These are phyloP conservation scores for Perkinsus chesapeaki DNA, from an alignment of 169 alveolate species.

Conservation along the genomic window DNA sequence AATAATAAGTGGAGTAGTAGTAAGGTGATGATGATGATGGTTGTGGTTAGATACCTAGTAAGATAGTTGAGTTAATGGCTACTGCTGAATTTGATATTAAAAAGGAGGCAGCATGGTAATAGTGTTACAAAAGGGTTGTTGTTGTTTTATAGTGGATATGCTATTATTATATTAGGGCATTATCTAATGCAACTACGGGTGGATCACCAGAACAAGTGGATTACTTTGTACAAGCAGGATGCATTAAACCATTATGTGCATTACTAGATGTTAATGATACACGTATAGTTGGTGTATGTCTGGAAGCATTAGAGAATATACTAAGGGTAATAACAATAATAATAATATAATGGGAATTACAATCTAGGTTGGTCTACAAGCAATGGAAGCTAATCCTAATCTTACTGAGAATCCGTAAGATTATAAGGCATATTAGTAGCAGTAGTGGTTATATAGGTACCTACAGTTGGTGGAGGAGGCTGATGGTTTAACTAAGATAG, in stretches of 20 bases:
- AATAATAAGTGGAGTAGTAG: not conserved
- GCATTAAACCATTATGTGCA: slow-evolving; percentile 75
- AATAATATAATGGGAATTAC: slow-evolving; percentile 47
- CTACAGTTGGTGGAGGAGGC: slow-evolving; percentile 44
- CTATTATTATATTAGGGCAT: slow-evolving; percentile 54
- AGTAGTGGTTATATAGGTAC: slow-evolving; percentile 42
- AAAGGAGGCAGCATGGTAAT: slow-evolving; percentile 94
- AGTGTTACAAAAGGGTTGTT: slow-evolving; percentile 30
- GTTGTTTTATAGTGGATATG: slow-evolving; percentile 26
- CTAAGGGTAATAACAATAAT: slow-evolving; percentile 36
- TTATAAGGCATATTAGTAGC: slow-evolving; percentile 15
- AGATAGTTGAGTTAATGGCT: slow-evolving; percentile 44
- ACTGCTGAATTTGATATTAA: slow-evolving; percentile 84
- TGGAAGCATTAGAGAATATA: slow-evolving; percentile 40
- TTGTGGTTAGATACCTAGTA: slow-evolving; percentile 57
- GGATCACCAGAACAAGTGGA: slow-evolving; percentile 69
- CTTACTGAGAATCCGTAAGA: slow-evolving; percentile 42
- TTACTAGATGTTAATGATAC: slow-evolving; percentile 76
- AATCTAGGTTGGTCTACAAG: slow-evolving; percentile 50
- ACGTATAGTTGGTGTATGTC: slow-evolving; percentile 78
- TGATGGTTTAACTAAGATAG: not conserved
- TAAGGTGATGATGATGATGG: slow-evolving; percentile 51
- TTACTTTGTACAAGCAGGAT: slow-evolving; percentile 77
- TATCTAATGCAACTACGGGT: slow-evolving; percentile 64
- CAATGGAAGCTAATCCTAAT: slow-evolving; percentile 37